A percentile compares a stretch with the other conserved stretches of the same genome.
Evolutionary conservation across 306 rosid species (phyloP).

Genomic region (Pterocarpus santalinus): DNA sequence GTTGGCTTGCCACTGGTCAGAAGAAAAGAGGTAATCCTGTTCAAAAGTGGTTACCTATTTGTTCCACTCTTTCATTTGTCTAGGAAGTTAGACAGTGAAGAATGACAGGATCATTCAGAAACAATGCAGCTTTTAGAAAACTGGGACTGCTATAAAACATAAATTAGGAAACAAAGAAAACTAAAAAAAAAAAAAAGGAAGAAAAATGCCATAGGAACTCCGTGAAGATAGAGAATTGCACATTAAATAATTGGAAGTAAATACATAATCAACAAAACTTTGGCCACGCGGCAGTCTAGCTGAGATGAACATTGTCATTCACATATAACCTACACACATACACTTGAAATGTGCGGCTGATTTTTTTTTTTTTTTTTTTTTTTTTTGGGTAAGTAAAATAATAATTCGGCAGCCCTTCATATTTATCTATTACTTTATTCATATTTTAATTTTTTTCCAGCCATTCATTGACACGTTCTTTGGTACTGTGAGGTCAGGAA

Average conservation of each 20-base stretch:
- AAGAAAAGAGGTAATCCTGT: neutral
- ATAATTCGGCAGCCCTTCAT: no score
- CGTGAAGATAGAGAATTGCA: neutral
- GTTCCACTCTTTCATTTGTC: neutral
- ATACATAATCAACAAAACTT: no score
- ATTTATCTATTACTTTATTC: neutral
- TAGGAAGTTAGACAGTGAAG: neutral
- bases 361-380: no score
- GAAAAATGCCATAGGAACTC: neutral
- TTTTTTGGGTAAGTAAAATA: no score
- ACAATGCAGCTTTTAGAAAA: neutral
- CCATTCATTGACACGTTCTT: neutral
- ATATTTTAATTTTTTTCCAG: neutral
- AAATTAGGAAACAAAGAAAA: neutral
- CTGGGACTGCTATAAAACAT: neutral
- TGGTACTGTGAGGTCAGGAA: neutral
- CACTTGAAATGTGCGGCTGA: no score
- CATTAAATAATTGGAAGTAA: no score
- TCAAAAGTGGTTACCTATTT: neutral
- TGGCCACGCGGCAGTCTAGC: no score
- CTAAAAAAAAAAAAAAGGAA: no score
- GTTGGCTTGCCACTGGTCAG: constrained; percentile 27
- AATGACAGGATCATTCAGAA: neutral
- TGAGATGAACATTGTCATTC: neutral
- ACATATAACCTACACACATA: no score